These are phyloP conservation scores for Rhodotorula babjevae DNA, from an alignment of 768 basidiomycete species.

Conservation along the genomic window DNA sequence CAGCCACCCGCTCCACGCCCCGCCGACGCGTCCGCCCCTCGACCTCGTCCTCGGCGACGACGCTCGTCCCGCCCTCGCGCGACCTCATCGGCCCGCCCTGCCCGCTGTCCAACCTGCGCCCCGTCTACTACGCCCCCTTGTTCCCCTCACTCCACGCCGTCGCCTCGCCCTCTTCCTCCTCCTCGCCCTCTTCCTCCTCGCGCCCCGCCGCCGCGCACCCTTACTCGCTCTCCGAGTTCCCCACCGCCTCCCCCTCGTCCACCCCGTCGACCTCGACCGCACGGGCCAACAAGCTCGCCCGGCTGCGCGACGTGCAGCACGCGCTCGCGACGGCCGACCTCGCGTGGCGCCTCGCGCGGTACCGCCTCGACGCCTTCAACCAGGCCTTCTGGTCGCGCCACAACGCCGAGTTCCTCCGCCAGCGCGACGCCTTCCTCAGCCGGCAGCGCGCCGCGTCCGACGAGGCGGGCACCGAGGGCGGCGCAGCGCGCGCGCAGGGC, in stretches of 20 bases:
- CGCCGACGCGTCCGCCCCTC: neutral
- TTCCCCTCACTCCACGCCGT: conserved; percentile 26
- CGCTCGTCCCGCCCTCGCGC: conserved; percentile 16
- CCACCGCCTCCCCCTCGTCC: conserved; percentile 15
- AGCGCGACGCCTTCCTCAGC: conserved; percentile 17
- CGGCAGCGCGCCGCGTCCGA: neutral
- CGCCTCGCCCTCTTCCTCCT: neutral
- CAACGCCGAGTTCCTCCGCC: conserved; percentile 33
- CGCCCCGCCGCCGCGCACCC: conserved; percentile 31
- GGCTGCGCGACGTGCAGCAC: neutral
- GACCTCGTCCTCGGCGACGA: neutral
- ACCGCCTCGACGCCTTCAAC: conserved; percentile 39
- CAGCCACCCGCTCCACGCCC: neutral
- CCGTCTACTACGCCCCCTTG: conserved; percentile 40
- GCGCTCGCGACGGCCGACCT: conserved; percentile 34
- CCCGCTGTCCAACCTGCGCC: conserved; percentile 41
- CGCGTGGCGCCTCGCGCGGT: conserved; percentile 36
- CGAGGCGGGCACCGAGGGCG: neutral
- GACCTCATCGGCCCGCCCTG: conserved; percentile 39
- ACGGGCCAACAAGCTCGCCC: neutral
- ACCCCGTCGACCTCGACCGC: neutral
- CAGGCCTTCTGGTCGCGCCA: conserved; percentile 38
- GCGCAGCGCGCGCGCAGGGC: too few relatives aligned
- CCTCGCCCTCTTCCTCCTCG: neutral
- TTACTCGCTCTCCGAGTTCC: conserved; percentile 42